Conservation (phyloP, 2,329 filamentous ascomycete species). For the Verticillium zaregamsianum region DNA sequence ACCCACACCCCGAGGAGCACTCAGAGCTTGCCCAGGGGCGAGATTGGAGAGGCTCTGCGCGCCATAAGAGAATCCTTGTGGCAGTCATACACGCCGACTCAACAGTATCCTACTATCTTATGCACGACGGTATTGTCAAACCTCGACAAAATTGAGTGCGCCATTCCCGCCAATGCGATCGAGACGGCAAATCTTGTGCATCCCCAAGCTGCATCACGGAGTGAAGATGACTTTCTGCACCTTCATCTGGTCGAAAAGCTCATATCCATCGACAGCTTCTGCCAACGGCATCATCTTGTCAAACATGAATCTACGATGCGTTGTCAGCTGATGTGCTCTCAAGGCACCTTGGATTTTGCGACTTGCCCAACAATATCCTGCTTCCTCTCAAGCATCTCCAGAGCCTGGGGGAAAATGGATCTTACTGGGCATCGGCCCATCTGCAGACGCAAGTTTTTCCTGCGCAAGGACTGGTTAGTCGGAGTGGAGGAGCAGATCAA, state of each 20-base stretch:
- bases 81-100: constrained; percentile 76
- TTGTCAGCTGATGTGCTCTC: constrained; percentile 1
- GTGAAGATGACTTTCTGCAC: constrained; percentile 71
- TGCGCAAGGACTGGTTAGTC: constrained; percentile 18
- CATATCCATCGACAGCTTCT: constrained; percentile 63
- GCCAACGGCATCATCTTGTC: constrained; percentile 69
- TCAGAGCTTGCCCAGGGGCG: constrained; percentile 24
- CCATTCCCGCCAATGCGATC: neutral
- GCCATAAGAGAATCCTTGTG: constrained; percentile 66
- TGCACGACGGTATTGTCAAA: constrained; percentile 85
- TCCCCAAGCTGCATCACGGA: constrained; percentile 25
- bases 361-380: constrained; percentile 39
- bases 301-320: constrained; percentile 62
- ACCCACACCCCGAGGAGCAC: neutral
- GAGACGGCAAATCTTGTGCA: neutral
- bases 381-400: constrained; percentile 61
- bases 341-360: neutral
- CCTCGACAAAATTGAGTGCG: constrained; percentile 67
- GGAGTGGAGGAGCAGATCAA: neutral
- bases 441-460: constrained; percentile 68
- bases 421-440: constrained; percentile 76
- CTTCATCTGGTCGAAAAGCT: constrained; percentile 68
- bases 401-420: constrained; percentile 62
- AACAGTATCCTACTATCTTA: constrained; percentile 78
- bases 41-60: constrained; percentile 38